phyloP scores from a whole-genome alignment of 805 yeast genomes.

The Nadsonia fulvescens region DNA sequence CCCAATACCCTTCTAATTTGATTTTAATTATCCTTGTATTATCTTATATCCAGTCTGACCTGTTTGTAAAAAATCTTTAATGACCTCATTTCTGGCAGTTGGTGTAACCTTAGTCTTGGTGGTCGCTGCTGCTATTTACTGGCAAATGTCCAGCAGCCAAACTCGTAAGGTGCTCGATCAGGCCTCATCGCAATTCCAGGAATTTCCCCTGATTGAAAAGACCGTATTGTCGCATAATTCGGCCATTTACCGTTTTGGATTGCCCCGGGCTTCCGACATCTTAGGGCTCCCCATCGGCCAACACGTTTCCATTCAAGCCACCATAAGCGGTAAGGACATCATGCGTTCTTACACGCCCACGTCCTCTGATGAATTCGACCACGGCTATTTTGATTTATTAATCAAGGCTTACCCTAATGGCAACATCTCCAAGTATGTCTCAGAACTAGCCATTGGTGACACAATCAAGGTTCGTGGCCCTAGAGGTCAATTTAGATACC shows the following conservation, averaged over 20 bases:
- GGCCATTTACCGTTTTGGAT: conserved; percentile 61
- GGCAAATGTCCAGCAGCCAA: conserved; percentile 4
- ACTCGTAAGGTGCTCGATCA: conserved; percentile 8
- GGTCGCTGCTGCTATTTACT: conserved; percentile 6
- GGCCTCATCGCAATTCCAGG: conserved; percentile 49
- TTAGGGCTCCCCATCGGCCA: conserved; percentile 90
- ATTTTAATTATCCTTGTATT: no score
- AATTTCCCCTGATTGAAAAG: conserved; percentile 70
- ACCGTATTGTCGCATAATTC: conserved; percentile 67
- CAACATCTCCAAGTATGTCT: conserved; percentile 60
- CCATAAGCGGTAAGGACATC: conserved; percentile 62
- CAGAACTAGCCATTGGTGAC: conserved; percentile 60
- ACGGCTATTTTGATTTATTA: conserved; percentile 68
- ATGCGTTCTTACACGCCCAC: conserved; percentile 84
- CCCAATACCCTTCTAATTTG: no score
- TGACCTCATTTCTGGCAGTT: no score
- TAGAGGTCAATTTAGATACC: conserved; percentile 72
- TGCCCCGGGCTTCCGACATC: conserved; percentile 57
- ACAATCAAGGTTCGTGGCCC: conserved; percentile 66
- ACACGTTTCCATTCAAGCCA: conserved; percentile 68
- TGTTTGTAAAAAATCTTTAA: no score
- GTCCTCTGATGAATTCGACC: conserved; percentile 38
- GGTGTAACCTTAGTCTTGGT: no score
- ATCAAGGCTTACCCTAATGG: conserved; percentile 77
- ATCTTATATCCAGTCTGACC: no score